These are phyloP conservation scores for Medicago ruthenica DNA, from an alignment of 306 rosid genomes.

Conservation along the genomic window DNA sequence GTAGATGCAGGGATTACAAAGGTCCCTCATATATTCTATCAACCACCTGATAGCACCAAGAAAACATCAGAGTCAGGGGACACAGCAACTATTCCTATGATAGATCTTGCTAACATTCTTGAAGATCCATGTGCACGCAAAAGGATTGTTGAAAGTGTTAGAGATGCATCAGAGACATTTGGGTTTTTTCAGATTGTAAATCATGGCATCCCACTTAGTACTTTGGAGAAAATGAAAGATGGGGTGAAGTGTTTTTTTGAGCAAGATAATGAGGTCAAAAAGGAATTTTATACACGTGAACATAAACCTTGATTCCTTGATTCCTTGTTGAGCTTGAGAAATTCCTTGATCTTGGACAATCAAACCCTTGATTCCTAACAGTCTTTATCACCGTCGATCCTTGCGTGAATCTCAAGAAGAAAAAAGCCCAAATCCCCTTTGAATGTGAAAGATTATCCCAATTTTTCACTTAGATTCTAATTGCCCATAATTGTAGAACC, in stretches of 20 bases:
- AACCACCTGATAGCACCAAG: slow-evolving; percentile 33
- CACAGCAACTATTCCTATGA: slow-evolving; percentile 41
- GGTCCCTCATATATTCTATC: slow-evolving; percentile 58
- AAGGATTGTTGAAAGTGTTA: slow-evolving; percentile 29
- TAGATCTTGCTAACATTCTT: slow-evolving; percentile 33
- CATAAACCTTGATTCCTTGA: too few species aligned
- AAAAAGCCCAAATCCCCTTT: too few species aligned
- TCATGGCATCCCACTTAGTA: slow-evolving; percentile 47
- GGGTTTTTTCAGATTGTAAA: slow-evolving; percentile 60
- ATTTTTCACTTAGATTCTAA: too few species aligned
- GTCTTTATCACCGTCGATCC: too few species aligned
- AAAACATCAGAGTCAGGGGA: not conserved
- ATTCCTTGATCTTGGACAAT: too few species aligned
- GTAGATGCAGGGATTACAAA: slow-evolving; percentile 63
- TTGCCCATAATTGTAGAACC: too few species aligned
- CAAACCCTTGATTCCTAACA: too few species aligned
- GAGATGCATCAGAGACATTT: slow-evolving; percentile 49
- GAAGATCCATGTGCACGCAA: not conserved
- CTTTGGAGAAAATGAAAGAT: slow-evolving; percentile 42
- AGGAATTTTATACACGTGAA: not conserved
- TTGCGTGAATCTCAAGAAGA: too few species aligned
- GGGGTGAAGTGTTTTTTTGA: slow-evolving; percentile 51
- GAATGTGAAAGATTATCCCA: too few species aligned
- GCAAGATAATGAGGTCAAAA: slow-evolving; percentile 50
- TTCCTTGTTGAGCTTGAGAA: too few species aligned